Percentiles rank a stretch among this genome's conserved stretches.
Conservation (phyloP, 768 basidiomycete genomes). For the Hygrocybe punicea region DNA sequence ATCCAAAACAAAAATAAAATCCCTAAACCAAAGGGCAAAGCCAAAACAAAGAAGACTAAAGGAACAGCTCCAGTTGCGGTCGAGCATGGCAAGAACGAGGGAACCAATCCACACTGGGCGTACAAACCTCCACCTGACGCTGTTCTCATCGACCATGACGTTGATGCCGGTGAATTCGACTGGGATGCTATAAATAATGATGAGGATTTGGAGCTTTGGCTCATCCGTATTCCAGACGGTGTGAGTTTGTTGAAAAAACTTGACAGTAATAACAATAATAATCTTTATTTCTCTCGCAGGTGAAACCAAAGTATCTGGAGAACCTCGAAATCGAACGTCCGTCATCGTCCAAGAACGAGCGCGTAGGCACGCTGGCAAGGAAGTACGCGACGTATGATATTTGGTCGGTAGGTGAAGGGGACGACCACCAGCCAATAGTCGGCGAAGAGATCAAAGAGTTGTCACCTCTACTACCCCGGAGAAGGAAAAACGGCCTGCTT, state of each 20-base stretch:
- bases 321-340: slow-evolving; percentile 47
- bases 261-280: slow-evolving; percentile 5
- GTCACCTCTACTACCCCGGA: slow-evolving; percentile 63
- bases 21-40: not conserved
- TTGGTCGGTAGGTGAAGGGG: slow-evolving; percentile 56
- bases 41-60: slow-evolving; percentile 15
- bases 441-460: slow-evolving; percentile 64
- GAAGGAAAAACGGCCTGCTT: slow-evolving; percentile 54
- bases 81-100: slow-evolving; percentile 48
- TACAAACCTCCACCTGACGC: slow-evolving; percentile 57
- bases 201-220: slow-evolving; percentile 65
- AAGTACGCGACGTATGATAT: slow-evolving; percentile 60
- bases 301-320: slow-evolving; percentile 64
- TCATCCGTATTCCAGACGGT: slow-evolving; percentile 64
- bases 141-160: slow-evolving; percentile 44
- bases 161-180: slow-evolving; percentile 56
- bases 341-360: slow-evolving; percentile 37
- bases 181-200: slow-evolving; percentile 59
- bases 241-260: no score
- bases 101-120: slow-evolving; percentile 52
- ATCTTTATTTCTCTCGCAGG: slow-evolving; percentile 33
- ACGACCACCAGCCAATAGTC: slow-evolving; percentile 35
- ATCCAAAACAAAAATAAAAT: not conserved
- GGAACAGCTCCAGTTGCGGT: slow-evolving; percentile 18
- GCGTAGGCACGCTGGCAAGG: slow-evolving; percentile 48